phyloP scores from a whole-genome alignment of 1,284 basidiomycete species.

The Ganoderma leucocontextum region DNA sequence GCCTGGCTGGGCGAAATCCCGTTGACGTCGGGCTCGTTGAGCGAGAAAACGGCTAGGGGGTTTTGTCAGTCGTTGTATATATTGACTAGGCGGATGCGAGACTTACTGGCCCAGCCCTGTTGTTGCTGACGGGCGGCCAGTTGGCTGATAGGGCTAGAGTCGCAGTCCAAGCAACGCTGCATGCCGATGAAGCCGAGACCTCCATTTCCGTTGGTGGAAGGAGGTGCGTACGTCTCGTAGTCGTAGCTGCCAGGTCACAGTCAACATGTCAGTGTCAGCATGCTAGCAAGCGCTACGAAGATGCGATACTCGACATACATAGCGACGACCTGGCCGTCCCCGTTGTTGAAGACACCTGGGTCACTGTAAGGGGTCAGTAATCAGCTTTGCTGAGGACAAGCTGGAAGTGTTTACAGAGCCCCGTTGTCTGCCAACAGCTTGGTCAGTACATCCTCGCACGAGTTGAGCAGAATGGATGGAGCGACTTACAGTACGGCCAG shows the following conservation, averaged over 20 bases:
- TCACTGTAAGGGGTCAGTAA: slow-evolving; percentile 1
- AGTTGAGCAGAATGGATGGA: neutral
- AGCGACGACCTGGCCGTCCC: slow-evolving; percentile 7
- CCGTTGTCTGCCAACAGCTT: neutral
- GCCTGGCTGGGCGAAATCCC: slow-evolving; percentile 4
- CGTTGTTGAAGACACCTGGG: slow-evolving; percentile 11
- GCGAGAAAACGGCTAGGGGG: slow-evolving; percentile 2
- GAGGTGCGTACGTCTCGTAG: slow-evolving; percentile 10
- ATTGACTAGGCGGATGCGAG: no score
- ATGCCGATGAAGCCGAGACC: slow-evolving; percentile 11
- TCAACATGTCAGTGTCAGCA: neutral
- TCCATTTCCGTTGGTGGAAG: slow-evolving; percentile 5
- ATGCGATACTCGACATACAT: neutral
- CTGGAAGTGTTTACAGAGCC: neutral
- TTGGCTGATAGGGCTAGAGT: slow-evolving; percentile 7
- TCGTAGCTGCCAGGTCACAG: neutral
- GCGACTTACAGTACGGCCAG: slow-evolving; percentile 2
- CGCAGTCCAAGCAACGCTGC: slow-evolving; percentile 10
- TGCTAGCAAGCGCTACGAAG: neutral
- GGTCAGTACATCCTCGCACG: neutral
- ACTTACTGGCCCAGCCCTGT: slow-evolving; percentile 10
- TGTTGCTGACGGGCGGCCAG: slow-evolving; percentile 3
- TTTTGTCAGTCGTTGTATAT: neutral
- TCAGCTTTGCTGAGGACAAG: neutral
- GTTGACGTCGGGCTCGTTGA: slow-evolving; percentile 7